Conservation (phyloP, 2,329 filamentous ascomycete species). For the Colletotrichum zoysiae region DNA sequence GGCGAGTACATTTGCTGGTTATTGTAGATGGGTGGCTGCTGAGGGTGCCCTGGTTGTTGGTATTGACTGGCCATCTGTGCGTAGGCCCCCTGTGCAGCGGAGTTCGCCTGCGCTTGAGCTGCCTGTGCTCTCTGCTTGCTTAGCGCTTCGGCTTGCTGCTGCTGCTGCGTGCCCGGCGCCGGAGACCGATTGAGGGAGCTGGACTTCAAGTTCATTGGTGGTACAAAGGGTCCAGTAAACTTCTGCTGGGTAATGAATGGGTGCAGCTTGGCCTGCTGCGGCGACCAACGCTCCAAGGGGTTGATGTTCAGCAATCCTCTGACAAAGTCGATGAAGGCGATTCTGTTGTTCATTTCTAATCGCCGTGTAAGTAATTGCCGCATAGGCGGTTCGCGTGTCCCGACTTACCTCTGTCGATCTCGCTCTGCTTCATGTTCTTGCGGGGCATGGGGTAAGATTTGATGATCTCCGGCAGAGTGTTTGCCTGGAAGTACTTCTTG, state of each 20-base stretch:
- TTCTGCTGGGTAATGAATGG: slow-evolving; percentile 99
- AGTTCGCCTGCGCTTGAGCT: slow-evolving; percentile 77
- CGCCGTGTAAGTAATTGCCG: slow-evolving; percentile 42
- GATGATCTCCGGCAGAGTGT: slow-evolving; percentile 95
- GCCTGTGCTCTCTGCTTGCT: slow-evolving; percentile 89
- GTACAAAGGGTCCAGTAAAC: slow-evolving; percentile 94
- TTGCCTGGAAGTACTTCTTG: slow-evolving; percentile 99
- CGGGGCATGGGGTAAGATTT: slow-evolving; percentile 97
- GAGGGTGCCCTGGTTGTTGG: slow-evolving; percentile 59
- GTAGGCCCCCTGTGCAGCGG: slow-evolving; percentile 74
- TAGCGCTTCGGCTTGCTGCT: slow-evolving; percentile 92
- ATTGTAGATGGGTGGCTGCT: slow-evolving; percentile 78
- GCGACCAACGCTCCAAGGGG: slow-evolving; percentile 95
- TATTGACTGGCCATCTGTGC: slow-evolving; percentile 62
- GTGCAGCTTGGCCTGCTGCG: slow-evolving; percentile 95
- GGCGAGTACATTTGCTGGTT: slow-evolving; percentile 86
- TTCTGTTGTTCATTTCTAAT: slow-evolving; percentile 96
- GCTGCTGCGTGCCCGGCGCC: slow-evolving; percentile 93
- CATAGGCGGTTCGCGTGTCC: background rate
- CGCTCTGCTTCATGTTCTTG: slow-evolving; percentile 98
- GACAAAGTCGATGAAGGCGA: slow-evolving; percentile 98
- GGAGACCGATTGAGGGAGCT: slow-evolving; percentile 88
- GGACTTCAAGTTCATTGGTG: slow-evolving; percentile 95
- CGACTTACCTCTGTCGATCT: slow-evolving; percentile 88
- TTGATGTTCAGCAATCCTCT: slow-evolving; percentile 94